Percentiles rank a stretch among this genome's conserved stretches.
phyloP scores from a whole-genome alignment of 2,329 filamentous ascomycete genomes.

The Cladorrhinum sp. region DNA sequence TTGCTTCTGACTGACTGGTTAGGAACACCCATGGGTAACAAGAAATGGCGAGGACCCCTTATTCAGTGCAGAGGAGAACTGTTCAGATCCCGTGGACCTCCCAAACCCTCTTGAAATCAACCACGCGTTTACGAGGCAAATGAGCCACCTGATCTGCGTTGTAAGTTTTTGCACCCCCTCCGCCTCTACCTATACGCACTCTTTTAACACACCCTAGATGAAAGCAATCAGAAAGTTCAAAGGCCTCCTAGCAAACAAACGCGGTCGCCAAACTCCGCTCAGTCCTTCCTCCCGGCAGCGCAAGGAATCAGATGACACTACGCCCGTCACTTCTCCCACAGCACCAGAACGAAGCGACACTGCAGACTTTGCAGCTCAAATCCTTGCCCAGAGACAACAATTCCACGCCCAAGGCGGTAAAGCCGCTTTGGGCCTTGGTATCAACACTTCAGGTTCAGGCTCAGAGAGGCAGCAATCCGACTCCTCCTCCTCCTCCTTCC shows the following conservation, averaged over 20 bases:
- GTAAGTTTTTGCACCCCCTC: conserved; percentile 41
- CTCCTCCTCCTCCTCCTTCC: conserved; percentile 60
- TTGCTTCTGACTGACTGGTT: not conserved
- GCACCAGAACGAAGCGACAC: conserved; percentile 33
- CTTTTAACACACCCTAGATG: conserved; percentile 47
- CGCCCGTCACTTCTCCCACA: not conserved
- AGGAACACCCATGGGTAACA: conserved; percentile 95
- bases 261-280: conserved; percentile 3
- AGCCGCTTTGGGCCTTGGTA: conserved; percentile 7
- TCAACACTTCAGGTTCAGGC: not conserved
- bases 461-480: conserved; percentile 34
- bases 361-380: conserved; percentile 47
- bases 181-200: not conserved
- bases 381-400: conserved; percentile 47
- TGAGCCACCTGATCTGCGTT: conserved; percentile 81
- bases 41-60: conserved; percentile 73
- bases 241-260: conserved; percentile 57
- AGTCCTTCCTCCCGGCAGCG: not conserved
- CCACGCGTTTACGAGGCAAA: conserved; percentile 84
- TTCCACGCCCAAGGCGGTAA: conserved; percentile 33
- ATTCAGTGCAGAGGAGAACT: conserved; percentile 81
- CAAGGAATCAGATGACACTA: not conserved
- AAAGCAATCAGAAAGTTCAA: conserved; percentile 92
- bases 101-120: conserved; percentile 90
- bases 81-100: conserved; percentile 70